phyloP scores from a whole-genome alignment of 2,329 filamentous ascomycete species.

The Aspergillus viridinutans region DNA sequence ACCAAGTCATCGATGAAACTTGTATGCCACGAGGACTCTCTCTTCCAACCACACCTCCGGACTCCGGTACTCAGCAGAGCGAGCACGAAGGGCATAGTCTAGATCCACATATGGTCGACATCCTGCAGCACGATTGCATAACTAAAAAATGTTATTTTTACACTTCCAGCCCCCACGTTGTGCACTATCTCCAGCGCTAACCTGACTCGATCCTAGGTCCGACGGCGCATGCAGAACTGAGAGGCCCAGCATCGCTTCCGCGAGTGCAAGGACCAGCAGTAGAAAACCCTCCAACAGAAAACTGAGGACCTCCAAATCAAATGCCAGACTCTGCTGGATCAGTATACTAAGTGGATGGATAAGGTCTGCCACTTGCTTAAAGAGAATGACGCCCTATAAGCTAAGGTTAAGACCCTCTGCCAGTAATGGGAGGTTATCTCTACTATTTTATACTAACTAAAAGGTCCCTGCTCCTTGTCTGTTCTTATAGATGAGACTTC shows the following conservation, averaged over 20 bases:
- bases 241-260: constrained; percentile 10
- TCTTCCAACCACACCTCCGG: constrained; percentile 1
- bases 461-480: not conserved
- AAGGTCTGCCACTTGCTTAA: not conserved
- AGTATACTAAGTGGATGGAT: not conserved
- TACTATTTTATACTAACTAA: not conserved
- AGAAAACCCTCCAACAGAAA: constrained; percentile 6
- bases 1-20: too few relatives aligned
- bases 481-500: not conserved
- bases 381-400: not conserved
- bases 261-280: constrained; percentile 8
- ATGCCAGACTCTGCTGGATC: not conserved
- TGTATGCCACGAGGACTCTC: too few relatives aligned
- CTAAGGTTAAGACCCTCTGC: not conserved
- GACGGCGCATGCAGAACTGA: constrained; percentile 12
- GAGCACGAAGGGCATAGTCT: not conserved
- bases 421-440: not conserved
- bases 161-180: not conserved
- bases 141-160: not conserved
- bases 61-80: not conserved
- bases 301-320: not conserved
- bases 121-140: constrained; percentile 1
- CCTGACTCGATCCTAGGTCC: not conserved
- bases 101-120: not conserved
- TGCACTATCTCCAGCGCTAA: not conserved